Evolutionary conservation across 2,329 filamentous ascomycete species (phyloP).

Genomic region (Eutypa lata): DNA sequence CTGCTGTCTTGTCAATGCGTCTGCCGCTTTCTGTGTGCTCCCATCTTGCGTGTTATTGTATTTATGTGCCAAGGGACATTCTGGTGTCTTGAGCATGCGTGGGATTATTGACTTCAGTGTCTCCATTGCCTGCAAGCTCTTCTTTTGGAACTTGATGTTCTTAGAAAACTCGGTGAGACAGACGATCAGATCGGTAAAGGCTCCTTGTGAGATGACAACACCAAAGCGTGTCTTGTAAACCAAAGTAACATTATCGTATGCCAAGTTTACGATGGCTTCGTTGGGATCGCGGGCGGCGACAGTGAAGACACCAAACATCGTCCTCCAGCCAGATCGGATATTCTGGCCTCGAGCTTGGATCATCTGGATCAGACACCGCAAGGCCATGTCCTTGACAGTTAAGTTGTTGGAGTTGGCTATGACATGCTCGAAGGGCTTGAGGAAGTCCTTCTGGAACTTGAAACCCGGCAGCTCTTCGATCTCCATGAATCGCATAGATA

Average conservation of each 20-base stretch:
- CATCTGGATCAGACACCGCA: conserved; percentile 97
- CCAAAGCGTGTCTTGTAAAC: conserved; percentile 96
- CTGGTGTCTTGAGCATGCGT: conserved; percentile 91
- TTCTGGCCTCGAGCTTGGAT: conserved; percentile 95
- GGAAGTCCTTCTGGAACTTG: conserved; percentile 99
- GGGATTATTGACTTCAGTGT: conserved; percentile 89
- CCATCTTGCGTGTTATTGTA: conserved; percentile 35
- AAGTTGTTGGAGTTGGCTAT: conserved; percentile 90
- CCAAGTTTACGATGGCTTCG: conserved; percentile 92
- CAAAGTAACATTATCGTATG: conserved; percentile 93
- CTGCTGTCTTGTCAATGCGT: conserved; percentile 51
- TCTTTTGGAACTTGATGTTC: conserved; percentile 98
- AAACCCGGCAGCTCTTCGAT: conserved; percentile 97
- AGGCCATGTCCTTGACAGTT: conserved; percentile 93
- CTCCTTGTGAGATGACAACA: conserved; percentile 91
- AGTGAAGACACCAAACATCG: conserved; percentile 99
- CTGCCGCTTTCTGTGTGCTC: conserved; percentile 37
- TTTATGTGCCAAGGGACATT: conserved; percentile 81
- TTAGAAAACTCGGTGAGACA: conserved; percentile 98
- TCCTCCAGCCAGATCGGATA: conserved; percentile 96
- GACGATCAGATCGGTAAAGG: conserved; percentile 93
- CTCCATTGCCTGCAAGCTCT: conserved; percentile 93
- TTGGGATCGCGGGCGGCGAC: conserved; percentile 91
- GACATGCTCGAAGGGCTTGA: conserved; percentile 97
- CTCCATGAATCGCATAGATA: conserved; percentile 99